Conservation (phyloP, 768 basidiomycete species). For the Termitomyces heimii region DNA sequence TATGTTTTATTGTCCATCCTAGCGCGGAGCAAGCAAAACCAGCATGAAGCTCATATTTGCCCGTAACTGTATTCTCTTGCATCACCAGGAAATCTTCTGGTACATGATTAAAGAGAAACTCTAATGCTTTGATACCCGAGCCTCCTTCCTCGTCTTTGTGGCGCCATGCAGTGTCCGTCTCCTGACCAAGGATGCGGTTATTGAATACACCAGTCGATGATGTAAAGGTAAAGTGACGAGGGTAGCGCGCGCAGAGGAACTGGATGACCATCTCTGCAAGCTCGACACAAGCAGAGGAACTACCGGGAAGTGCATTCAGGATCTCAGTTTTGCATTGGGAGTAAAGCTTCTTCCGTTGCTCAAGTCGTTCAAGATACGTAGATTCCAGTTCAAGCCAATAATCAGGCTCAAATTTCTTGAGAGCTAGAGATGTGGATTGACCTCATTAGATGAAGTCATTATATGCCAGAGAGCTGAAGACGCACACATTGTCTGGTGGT, state of each 20-base stretch:
- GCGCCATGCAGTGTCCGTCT: neutral
- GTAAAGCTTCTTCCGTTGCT: constrained; percentile 35
- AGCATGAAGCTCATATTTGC: constrained; percentile 37
- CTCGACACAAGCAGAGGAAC: constrained; percentile 42
- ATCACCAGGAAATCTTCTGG: constrained; percentile 49
- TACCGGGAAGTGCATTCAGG: constrained; percentile 42
- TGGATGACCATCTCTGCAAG: constrained; percentile 52
- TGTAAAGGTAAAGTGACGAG: constrained; percentile 40
- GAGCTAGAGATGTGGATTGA: constrained; percentile 21
- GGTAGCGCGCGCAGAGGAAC: constrained; percentile 51
- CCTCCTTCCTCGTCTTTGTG: neutral
- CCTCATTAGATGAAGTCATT: neutral
- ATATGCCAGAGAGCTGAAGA: neutral
- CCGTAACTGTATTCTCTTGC: constrained; percentile 34
- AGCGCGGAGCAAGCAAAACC: constrained; percentile 41
- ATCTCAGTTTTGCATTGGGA: constrained; percentile 31
- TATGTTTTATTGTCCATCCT: constrained; percentile 42
- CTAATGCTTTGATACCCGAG: constrained; percentile 9
- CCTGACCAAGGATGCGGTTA: constrained; percentile 34
- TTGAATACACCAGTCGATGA: constrained; percentile 28
- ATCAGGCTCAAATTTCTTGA: constrained; percentile 44
- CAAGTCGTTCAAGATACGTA: constrained; percentile 38
- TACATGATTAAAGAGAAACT: constrained; percentile 43
- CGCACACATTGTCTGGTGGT: constrained; percentile 51
- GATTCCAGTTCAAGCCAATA: constrained; percentile 56